Conservation (phyloP, 1,139 yeast species). For the Pichia sp. region DNA sequence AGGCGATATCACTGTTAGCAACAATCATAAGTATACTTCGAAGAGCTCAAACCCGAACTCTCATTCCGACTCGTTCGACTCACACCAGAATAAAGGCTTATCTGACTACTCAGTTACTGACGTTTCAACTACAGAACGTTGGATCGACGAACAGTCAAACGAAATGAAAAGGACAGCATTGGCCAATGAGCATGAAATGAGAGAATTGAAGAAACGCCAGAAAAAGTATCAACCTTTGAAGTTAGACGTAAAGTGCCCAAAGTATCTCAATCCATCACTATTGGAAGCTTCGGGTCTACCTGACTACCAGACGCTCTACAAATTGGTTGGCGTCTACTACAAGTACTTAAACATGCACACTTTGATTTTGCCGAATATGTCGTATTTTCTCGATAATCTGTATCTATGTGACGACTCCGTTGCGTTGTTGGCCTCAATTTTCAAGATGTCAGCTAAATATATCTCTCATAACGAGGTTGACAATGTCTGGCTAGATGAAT, state of each 20-base stretch:
- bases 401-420: slow-evolving; percentile 38
- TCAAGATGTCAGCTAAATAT: slow-evolving; percentile 35
- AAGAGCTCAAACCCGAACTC: slow-evolving; percentile 1
- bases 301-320: slow-evolving; percentile 35
- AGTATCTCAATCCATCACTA: slow-evolving; percentile 28
- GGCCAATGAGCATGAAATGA: neutral
- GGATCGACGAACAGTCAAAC: slow-evolving; percentile 24
- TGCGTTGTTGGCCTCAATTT: slow-evolving; percentile 39
- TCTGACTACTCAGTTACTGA: slow-evolving; percentile 6
- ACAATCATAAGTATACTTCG: neutral
- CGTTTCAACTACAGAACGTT: slow-evolving; percentile 22
- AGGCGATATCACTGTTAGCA: neutral
- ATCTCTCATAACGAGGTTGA: slow-evolving; percentile 34
- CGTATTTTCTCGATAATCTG: slow-evolving; percentile 35
- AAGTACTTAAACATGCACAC: slow-evolving; percentile 44
- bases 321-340: slow-evolving; percentile 45
- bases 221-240: slow-evolving; percentile 7
- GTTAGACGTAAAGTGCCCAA: slow-evolving; percentile 9
- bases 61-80: neutral
- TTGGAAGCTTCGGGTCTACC: slow-evolving; percentile 42
- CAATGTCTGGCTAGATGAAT: slow-evolving; percentile 33
- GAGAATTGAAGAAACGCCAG: neutral
- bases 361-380: slow-evolving; percentile 43
- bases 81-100: neutral
- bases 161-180: slow-evolving; percentile 12